phyloP scores from a whole-genome alignment of 805 yeast genomes.

The Diddensiella caesifluorescens region DNA sequence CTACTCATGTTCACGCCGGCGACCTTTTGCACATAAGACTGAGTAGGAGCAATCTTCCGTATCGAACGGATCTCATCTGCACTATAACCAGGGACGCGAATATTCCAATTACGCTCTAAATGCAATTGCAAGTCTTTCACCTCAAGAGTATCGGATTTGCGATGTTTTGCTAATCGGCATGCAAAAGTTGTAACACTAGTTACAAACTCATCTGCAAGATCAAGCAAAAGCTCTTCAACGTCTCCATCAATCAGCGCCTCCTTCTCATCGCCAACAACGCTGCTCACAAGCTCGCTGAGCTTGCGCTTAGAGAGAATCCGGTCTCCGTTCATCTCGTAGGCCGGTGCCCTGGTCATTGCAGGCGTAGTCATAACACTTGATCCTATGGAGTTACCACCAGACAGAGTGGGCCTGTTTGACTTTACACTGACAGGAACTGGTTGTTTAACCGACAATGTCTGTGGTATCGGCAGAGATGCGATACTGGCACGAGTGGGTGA shows the following conservation, averaged over 20 bases:
- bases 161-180: conserved; percentile 89
- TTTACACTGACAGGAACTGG: conserved; percentile 62
- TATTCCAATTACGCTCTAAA: conserved; percentile 90
- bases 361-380: conserved; percentile 73
- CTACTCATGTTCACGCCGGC: conserved; percentile 32
- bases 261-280: conserved; percentile 69
- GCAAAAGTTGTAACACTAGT: conserved; percentile 88
- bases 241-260: conserved; percentile 91
- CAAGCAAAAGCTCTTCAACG: conserved; percentile 81
- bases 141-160: conserved; percentile 82
- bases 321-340: conserved; percentile 63
- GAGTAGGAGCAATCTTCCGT: conserved; percentile 37
- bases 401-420: conserved; percentile 72
- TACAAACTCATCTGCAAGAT: conserved; percentile 93
- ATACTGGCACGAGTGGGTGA: conserved; percentile 27
- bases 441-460: conserved; percentile 57
- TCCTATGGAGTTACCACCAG: conserved; percentile 76
- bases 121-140: conserved; percentile 88
- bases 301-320: conserved; percentile 85
- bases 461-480: conserved; percentile 47
- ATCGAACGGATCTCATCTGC: conserved; percentile 77
- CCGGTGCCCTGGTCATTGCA: conserved; percentile 66
- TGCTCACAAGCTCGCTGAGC: conserved; percentile 76
- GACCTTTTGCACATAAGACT: conserved; percentile 36
- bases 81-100: conserved; percentile 87